These are phyloP conservation scores for Rhizopus delemar DNA, from an alignment of 371 early-diverging fungal species.

Conservation along the genomic window DNA sequence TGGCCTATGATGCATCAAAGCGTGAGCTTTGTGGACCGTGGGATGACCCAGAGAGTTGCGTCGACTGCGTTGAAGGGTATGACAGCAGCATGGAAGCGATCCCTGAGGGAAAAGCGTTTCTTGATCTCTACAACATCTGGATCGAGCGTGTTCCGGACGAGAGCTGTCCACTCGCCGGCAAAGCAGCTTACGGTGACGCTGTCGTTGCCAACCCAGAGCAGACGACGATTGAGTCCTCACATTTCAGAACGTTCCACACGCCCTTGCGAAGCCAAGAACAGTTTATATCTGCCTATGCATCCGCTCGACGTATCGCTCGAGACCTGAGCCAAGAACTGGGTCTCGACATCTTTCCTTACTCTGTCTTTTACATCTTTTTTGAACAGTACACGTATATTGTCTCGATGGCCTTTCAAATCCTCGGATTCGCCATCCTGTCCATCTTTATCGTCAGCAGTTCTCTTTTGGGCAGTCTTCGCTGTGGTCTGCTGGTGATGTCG, in stretches of 20 bases:
- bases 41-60: conserved; percentile 62
- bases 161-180: conserved; percentile 70
- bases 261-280: conserved; percentile 65
- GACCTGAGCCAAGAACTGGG: conserved; percentile 51
- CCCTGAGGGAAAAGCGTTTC: conserved; percentile 65
- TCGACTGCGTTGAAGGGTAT: conserved; percentile 59
- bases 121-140: conserved; percentile 61
- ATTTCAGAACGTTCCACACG: conserved; percentile 73
- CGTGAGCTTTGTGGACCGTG: conserved; percentile 52
- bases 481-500: conserved; percentile 61
- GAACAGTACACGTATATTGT: conserved; percentile 73
- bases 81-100: conserved; percentile 57
- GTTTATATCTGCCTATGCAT: conserved; percentile 66
- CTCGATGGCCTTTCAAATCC: conserved; percentile 55
- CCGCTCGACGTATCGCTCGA: conserved; percentile 67
- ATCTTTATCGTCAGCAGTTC: conserved; percentile 64
- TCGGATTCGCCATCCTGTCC: conserved; percentile 57
- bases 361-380: conserved; percentile 77
- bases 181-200: conserved; percentile 73
- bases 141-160: conserved; percentile 58
- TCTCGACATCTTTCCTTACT: conserved; percentile 68
- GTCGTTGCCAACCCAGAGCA: conserved; percentile 39
- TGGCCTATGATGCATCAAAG: conserved; percentile 6
- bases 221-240: conserved; percentile 52
- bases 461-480: conserved; percentile 58